A percentile compares a stretch with the other conserved stretches of the same genome.
Conservation (phyloP, 371 early-diverging fungal species). For the Sanchytrium tribonematis region DNA sequence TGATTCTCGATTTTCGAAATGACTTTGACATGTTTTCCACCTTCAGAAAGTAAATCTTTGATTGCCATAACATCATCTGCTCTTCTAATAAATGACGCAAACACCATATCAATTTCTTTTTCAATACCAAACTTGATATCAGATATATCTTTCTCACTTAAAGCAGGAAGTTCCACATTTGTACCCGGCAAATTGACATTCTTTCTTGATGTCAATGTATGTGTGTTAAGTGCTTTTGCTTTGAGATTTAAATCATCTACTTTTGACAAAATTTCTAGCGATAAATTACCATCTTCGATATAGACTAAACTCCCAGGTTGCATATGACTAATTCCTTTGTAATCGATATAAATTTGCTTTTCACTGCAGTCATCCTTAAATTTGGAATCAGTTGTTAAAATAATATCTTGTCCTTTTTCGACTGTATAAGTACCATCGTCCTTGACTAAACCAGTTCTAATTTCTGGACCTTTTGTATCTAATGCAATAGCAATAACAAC, state of each 20-base stretch:
- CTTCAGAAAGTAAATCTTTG: constrained; percentile 39
- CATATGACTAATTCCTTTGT: constrained; percentile 50
- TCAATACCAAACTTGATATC: constrained; percentile 75
- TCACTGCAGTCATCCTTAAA: constrained; percentile 24
- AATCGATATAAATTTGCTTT: constrained; percentile 51
- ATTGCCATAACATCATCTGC: constrained; percentile 62
- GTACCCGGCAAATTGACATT: constrained; percentile 69
- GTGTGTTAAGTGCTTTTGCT: constrained; percentile 43
- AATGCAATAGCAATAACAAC: constrained; percentile 10
- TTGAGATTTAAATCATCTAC: constrained; percentile 4
- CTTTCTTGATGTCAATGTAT: constrained; percentile 43
- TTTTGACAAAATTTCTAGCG: background rate
- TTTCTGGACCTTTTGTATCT: constrained; percentile 27
- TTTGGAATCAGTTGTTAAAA: constrained; percentile 41
- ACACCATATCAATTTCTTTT: constrained; percentile 77
- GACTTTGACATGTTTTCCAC: constrained; percentile 58
- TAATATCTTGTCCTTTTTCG: constrained; percentile 41
- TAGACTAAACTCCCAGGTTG: constrained; percentile 52
- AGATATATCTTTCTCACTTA: constrained; percentile 71
- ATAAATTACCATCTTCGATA: constrained; percentile 19
- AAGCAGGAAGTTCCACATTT: constrained; percentile 57
- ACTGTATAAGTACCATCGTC: constrained; percentile 5
- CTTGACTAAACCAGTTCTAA: constrained; percentile 12
- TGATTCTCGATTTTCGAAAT: constrained; percentile 80
- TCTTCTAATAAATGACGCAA: constrained; percentile 83